Percentiles rank a stretch among this genome's conserved stretches.
Evolutionary conservation across 768 basidiomycete genomes (phyloP).

Genomic region (Panaeolus papilionaceus): DNA sequence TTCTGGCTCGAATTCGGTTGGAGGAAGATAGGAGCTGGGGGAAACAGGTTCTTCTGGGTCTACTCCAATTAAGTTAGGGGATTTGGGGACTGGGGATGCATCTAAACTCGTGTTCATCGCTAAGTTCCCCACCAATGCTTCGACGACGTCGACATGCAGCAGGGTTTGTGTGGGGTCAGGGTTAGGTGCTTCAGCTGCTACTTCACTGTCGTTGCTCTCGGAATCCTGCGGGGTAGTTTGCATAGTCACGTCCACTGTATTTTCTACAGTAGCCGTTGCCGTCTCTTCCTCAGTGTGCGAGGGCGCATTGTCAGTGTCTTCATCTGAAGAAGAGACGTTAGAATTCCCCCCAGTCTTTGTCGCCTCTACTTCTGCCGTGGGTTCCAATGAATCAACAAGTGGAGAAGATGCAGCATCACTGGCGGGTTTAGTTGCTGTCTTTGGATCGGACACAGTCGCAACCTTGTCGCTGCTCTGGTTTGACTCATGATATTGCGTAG

Average conservation of each 20-base stretch:
- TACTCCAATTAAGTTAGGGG: not conserved
- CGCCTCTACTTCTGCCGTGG: not conserved
- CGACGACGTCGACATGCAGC: not conserved
- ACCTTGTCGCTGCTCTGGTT: not conserved
- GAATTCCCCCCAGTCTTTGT: not conserved
- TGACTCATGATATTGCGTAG: not conserved
- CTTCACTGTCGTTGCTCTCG: not conserved
- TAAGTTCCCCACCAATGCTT: not conserved
- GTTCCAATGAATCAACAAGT: not conserved
- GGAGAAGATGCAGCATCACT: not conserved
- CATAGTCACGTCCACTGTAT: not conserved
- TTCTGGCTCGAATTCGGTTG: conserved; percentile 2
- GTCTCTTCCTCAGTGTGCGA: not conserved
- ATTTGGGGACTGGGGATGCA: not conserved
- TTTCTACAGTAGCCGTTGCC: not conserved
- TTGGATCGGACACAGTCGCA: not conserved
- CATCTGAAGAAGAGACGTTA: not conserved
- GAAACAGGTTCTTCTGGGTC: conserved; percentile 7
- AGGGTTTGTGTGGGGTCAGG: not conserved
- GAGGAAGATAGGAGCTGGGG: conserved; percentile 1
- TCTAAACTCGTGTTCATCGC: not conserved
- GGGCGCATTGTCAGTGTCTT: not conserved
- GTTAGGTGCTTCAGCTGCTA: not conserved
- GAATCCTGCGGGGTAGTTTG: not conserved
- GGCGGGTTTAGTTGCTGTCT: not conserved